A percentile compares a stretch with the other conserved stretches of the same genome.
Conservation (phyloP, 768 basidiomycete species). For the Chiua virens region DNA sequence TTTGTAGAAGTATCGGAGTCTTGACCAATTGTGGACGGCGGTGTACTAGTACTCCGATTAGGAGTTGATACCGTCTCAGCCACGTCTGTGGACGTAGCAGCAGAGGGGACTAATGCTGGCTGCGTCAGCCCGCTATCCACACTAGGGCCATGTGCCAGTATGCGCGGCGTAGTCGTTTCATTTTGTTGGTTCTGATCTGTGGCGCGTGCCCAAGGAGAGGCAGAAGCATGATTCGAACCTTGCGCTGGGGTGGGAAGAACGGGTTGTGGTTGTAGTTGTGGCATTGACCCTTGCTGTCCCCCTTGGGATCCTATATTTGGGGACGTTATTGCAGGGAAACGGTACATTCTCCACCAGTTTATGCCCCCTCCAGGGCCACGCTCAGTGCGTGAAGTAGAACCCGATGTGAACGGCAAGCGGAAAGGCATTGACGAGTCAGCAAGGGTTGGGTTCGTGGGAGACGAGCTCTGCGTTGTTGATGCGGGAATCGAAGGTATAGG, state of each 20-base stretch:
- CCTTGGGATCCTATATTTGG: conserved; percentile 25
- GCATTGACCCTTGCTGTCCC: conserved; percentile 15
- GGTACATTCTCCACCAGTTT: conserved; percentile 83
- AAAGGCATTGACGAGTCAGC: conserved; percentile 30
- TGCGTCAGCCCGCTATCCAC: conserved; percentile 17
- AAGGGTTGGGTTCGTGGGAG: conserved; percentile 6
- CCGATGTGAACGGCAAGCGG: conserved; percentile 27
- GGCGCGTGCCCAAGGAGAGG: conserved; percentile 16
- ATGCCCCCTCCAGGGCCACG: conserved; percentile 46
- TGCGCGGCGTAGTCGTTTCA: conserved; percentile 18
- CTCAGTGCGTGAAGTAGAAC: conserved; percentile 36
- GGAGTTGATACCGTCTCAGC: conserved; percentile 14
- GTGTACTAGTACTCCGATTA: conserved; percentile 6
- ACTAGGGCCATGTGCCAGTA: conserved; percentile 11
- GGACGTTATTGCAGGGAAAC: conserved; percentile 71
- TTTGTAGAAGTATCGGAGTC: conserved; percentile 16
- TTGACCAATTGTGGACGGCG: conserved; percentile 10
- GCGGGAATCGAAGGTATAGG: conserved; percentile 1
- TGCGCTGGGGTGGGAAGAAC: conserved; percentile 16
- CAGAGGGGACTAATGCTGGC: conserved; percentile 4
- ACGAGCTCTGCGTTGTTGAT: background rate
- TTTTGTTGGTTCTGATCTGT: conserved; percentile 19
- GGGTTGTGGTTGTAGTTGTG: conserved; percentile 29
- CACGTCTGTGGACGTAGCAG: conserved; percentile 17
- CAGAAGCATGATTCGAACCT: conserved; percentile 19